phyloP scores from a whole-genome alignment of 805 yeast genomes.

The Metschnikowia drakensbergensis region DNA sequence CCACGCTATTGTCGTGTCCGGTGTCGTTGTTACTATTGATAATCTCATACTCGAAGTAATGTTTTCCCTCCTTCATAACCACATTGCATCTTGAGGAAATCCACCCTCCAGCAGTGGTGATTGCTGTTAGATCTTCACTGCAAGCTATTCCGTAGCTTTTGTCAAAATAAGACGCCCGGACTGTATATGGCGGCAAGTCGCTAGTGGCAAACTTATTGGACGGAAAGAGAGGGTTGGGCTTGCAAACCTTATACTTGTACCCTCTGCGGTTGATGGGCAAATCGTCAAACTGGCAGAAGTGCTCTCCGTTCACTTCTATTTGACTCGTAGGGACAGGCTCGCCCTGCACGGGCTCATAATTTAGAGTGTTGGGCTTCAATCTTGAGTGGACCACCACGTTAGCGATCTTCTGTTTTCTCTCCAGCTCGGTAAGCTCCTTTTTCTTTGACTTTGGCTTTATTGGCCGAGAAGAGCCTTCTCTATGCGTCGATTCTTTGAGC shows the following conservation, averaged over 20 bases:
- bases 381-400: slow-evolving; percentile 35
- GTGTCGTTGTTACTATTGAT: slow-evolving; percentile 45
- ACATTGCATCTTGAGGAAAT: slow-evolving; percentile 71
- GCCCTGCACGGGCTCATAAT: slow-evolving; percentile 11
- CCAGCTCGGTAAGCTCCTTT: slow-evolving; percentile 17
- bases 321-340: slow-evolving; percentile 15
- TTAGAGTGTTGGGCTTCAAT: slow-evolving; percentile 33
- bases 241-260: slow-evolving; percentile 75
- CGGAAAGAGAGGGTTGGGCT: slow-evolving; percentile 59
- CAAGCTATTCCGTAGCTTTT: slow-evolving; percentile 53
- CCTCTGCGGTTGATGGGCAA: slow-evolving; percentile 77
- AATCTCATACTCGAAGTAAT: slow-evolving; percentile 76
- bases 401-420: slow-evolving; percentile 23
- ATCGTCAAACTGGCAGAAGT: slow-evolving; percentile 58
- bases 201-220: slow-evolving; percentile 64
- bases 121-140: slow-evolving; percentile 30
- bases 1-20: slow-evolving; percentile 28
- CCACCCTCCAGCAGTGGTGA: slow-evolving; percentile 73
- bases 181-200: slow-evolving; percentile 64
- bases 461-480: slow-evolving; percentile 19
- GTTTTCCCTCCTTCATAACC: slow-evolving; percentile 70
- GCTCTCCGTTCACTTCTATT: slow-evolving; percentile 15
- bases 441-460: slow-evolving; percentile 26
- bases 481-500: slow-evolving; percentile 1
- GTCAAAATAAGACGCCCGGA: slow-evolving; percentile 64